Evolutionary conservation across 495 filamentous ascomycete species (phyloP), one percentile per base, ranked within the genome.

Genomic region (Sordaria brevicollis): DNA sequence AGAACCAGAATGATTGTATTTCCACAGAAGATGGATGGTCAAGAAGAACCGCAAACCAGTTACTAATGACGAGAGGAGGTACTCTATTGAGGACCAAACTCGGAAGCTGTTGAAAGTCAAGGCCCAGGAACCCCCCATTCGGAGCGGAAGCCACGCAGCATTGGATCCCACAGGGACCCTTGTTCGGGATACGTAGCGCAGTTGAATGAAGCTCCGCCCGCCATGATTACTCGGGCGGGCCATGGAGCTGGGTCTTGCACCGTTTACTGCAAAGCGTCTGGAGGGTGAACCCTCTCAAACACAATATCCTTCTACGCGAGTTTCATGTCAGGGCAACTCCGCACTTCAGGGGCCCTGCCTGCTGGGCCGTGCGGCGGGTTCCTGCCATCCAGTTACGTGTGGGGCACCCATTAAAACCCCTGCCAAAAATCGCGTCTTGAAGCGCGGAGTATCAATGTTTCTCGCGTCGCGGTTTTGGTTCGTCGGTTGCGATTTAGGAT

Each of bases 371-470:
- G 38, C 36, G 38, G 67, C 37, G 29, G 31, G 31, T 38, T n/a
- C 21, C 29, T 38, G 21, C 35, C 49, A 68, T 62, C 9, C 49
- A 65, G 49, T 21, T 34, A 62, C 67, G n/a, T 5, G 67, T 37
- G 67, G 76, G 69, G 54, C 19, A 54, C 43, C 71, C 67, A 75
- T 78, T 77, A 74, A 78, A 70, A 74, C 62, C 76, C 76, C 72
- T 77, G 76, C 57, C 35, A 25, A 62, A 41, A 10, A 38, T 69
- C 76, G 76, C 71, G 76, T 74, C 66, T 34, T 19, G 38, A 9
- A n/a, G 25, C 29, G 67, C 39, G 39, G 29, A 54, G 49, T 19
- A 19, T 54, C 39, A 35, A 39, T 37, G 49, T 49, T 68, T 62
- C 49, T 35, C 39, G 36, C 65, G 66, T 73, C 71, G 73, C 69